Conservation (phyloP, 768 basidiomycete genomes). For the Leccinum longicurvipes region DNA sequence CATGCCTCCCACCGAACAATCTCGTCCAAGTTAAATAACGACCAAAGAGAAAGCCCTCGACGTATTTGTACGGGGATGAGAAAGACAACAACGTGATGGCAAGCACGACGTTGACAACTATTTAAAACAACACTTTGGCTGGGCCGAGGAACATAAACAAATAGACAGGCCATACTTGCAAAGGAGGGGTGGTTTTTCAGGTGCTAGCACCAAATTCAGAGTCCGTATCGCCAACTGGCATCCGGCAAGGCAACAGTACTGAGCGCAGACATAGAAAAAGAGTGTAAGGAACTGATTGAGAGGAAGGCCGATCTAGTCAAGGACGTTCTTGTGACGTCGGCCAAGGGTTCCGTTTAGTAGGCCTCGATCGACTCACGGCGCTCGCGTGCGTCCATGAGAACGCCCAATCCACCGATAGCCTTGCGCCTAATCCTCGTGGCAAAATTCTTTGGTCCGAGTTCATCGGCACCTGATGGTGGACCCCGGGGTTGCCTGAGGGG, state of each 20-base stretch:
- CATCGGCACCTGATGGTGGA: slow-evolving; percentile 82
- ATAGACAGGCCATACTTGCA: slow-evolving; percentile 21
- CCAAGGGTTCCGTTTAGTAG: slow-evolving; percentile 41
- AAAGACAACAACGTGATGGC: slow-evolving; percentile 23
- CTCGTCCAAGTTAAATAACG: slow-evolving; percentile 22
- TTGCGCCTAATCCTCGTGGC: slow-evolving; percentile 80
- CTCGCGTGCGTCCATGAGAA: slow-evolving; percentile 79
- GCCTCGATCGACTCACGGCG: slow-evolving; percentile 72
- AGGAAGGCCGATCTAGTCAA: slow-evolving; percentile 8
- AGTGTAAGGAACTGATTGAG: slow-evolving; percentile 19
- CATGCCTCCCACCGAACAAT: slow-evolving; percentile 6
- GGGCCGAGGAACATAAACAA: slow-evolving; percentile 20
- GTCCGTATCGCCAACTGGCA: slow-evolving; percentile 17
- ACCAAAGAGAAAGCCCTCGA: slow-evolving; percentile 12
- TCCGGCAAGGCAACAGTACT: slow-evolving; percentile 9
- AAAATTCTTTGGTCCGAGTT: slow-evolving; percentile 86
- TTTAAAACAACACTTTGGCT: slow-evolving; percentile 26
- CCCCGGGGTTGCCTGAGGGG: slow-evolving; percentile 84
- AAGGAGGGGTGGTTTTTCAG: slow-evolving; percentile 24
- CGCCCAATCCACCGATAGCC: slow-evolving; percentile 78
- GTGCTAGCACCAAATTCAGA: slow-evolving; percentile 25
- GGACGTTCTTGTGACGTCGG: slow-evolving; percentile 5
- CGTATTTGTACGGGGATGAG: slow-evolving; percentile 13
- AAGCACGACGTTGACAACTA: slow-evolving; percentile 26
- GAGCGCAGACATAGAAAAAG: slow-evolving; percentile 17